Base-by-base conservation (phyloP, 1,139 yeast genomes). In the Candida neerlandica region DNA sequence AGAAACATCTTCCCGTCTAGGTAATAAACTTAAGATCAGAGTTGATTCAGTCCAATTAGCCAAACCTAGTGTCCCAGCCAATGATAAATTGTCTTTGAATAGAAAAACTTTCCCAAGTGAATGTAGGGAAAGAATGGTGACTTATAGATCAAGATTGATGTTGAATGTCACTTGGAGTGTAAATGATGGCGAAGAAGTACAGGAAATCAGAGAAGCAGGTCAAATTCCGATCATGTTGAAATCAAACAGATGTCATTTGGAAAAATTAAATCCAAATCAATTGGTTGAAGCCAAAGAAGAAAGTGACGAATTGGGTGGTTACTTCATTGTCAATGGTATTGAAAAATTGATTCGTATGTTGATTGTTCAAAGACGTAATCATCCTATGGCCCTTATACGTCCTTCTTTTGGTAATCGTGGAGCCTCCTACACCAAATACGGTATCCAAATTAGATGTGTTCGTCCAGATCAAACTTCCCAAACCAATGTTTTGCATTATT, bases 401-500 rank as follows among this genome's bases (percentile, higher is more conserved):
- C 96, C 97, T 32, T 88, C 96, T 15, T 94, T 94, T 65, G 86
- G 86, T 47, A 91, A 91, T 72, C 86, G 99, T 78, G 99, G 99
- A 60, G 87, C 94, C 12, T 72, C 91, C 6, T 94, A 95, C 72
- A 78, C 97, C 45, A 84, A 86, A 56, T 95, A 72, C 60, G 99
- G 99, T 84, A 83, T 94, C 52, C 98, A 92, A 73, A 88, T 94
- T 54, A 83, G 99, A 71, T 83, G 88, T 57, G 97, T 91, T 5
- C 84, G 99, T 65, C 96, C 96, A 3, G 99, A 95, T 69, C 98
- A 94, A 73, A 89, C 97, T 11, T 91, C 99, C 14, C 98, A 92
- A 71, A 91, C 99, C 3, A 94, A 94, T 64, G 98, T 94, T 7
- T 77, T 94, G 66, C 99, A 95, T 70, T 94, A 95, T 67, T 81